Conservation (phyloP, 371 early-diverging fungal species). For the Mortierella sp. region DNA sequence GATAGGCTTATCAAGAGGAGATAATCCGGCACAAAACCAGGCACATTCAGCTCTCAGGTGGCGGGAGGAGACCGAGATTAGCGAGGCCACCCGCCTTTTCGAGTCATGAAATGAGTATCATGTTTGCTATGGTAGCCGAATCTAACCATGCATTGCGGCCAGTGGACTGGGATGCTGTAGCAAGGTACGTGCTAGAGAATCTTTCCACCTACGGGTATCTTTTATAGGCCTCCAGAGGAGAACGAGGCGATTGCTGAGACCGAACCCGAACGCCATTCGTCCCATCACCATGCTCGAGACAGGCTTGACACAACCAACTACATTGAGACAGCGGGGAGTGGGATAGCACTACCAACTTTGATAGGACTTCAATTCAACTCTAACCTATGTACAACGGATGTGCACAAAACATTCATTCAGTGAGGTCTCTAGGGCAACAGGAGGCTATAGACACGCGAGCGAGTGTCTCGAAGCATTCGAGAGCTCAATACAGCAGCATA, state of each 20-base stretch:
- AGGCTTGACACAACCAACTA: no score
- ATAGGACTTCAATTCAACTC: no score
- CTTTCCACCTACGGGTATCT: neutral
- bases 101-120: conserved; percentile 12
- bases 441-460: neutral
- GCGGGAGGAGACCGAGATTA: neutral
- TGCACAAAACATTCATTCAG: no score
- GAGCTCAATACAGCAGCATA: conserved; percentile 12
- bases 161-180: conserved; percentile 29
- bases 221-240: no score
- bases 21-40: conserved; percentile 2
- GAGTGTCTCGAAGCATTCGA: conserved; percentile 25
- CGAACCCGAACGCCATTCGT: no score
- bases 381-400: no score
- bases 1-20: conserved; percentile 21
- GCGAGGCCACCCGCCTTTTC: neutral
- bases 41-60: neutral
- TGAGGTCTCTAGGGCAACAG: conserved; percentile 14
- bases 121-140: conserved; percentile 13
- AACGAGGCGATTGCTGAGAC: no score
- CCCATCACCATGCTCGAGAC: no score
- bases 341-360: no score
- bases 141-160: conserved; percentile 5
- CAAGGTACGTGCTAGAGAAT: conserved; percentile 11
- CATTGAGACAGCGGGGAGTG: no score